These are phyloP conservation scores for Citrus inodora DNA, from an alignment of 345 rosid species.

Conservation along the genomic window DNA sequence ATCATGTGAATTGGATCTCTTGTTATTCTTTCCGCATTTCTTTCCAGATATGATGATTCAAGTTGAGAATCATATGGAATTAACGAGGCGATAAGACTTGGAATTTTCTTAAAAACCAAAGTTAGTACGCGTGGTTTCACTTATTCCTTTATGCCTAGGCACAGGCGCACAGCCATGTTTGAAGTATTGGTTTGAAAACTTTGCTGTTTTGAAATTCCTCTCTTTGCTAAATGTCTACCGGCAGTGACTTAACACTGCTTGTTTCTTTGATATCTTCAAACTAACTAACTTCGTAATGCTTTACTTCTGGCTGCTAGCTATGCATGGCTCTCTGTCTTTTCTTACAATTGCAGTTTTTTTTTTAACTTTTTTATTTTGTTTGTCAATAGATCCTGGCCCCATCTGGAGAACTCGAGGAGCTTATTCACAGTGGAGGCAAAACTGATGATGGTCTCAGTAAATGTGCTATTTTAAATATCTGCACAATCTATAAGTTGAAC, in stretches of 20 bases:
- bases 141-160: background rate
- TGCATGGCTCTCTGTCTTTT: background rate
- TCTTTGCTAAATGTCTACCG: background rate
- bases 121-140: background rate
- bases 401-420: constrained; percentile 56
- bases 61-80: background rate
- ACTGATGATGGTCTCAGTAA: constrained; percentile 44
- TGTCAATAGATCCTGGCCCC: constrained; percentile 57
- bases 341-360: background rate
- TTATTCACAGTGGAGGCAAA: constrained; percentile 26
- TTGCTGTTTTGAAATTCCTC: background rate
- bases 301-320: background rate
- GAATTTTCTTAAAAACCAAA: background rate
- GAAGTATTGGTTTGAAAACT: background rate
- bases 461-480: constrained; percentile 42
- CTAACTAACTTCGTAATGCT: background rate
- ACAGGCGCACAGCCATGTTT: background rate
- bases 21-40: background rate
- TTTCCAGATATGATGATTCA: background rate
- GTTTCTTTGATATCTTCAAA: background rate
- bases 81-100: background rate
- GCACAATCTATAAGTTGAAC: constrained; percentile 53
- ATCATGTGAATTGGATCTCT: background rate
- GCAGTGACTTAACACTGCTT: background rate
- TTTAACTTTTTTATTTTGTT: background rate